Percentiles rank a stretch among this genome's conserved stretches.
These are phyloP conservation scores for Cyathus striatus DNA, from an alignment of 768 basidiomycete genomes.

Conservation along the genomic window DNA sequence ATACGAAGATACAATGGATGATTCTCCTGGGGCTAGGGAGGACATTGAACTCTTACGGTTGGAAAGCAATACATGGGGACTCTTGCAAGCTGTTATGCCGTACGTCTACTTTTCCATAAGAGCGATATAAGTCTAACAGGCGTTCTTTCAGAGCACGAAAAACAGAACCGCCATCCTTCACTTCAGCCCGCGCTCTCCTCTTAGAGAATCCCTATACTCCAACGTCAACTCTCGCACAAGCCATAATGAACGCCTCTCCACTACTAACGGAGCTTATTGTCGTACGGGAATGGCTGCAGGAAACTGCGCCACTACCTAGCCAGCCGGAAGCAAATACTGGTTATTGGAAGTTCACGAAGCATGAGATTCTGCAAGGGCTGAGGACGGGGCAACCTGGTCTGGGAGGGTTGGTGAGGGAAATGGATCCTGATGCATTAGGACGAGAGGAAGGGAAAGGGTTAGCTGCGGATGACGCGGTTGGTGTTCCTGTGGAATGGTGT, in stretches of 20 bases:
- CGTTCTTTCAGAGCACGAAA: conserved; percentile 55
- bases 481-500: conserved; percentile 16
- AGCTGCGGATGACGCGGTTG: conserved; percentile 75
- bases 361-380: conserved; percentile 60
- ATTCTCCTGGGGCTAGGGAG: conserved; percentile 32
- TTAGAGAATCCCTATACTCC: conserved; percentile 79
- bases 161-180: conserved; percentile 42
- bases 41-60: conserved; percentile 62
- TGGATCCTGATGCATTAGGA: conserved; percentile 81
- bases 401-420: conserved; percentile 52
- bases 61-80: conserved; percentile 79
- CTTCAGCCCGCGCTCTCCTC: conserved; percentile 52
- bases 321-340: conserved; percentile 73
- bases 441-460: conserved; percentile 53
- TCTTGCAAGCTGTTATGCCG: conserved; percentile 76
- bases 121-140: neutral
- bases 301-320: conserved; percentile 56
- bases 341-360: conserved; percentile 82
- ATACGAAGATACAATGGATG: conserved; percentile 34
- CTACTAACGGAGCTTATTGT: conserved; percentile 73
- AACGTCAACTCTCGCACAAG: conserved; percentile 67
- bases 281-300: conserved; percentile 86
- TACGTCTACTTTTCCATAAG: conserved; percentile 28
- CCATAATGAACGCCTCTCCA: conserved; percentile 62
- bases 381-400: conserved; percentile 40